These are phyloP conservation scores for Sarocladium strictum DNA, from an alignment of 2,329 filamentous ascomycete species.

Conservation along the genomic window DNA sequence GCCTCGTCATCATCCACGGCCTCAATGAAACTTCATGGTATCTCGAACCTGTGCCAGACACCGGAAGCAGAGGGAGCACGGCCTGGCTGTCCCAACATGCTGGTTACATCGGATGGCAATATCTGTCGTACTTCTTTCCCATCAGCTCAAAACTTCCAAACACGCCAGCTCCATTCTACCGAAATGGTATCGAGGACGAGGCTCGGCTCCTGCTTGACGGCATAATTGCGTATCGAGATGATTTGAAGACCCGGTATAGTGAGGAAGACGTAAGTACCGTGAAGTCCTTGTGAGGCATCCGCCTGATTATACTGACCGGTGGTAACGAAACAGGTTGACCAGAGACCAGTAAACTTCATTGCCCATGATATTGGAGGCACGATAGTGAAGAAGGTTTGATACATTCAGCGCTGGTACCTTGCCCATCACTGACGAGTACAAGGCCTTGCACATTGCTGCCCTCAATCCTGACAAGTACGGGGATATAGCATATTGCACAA, in stretches of 20 bases:
- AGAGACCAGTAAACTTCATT: neutral
- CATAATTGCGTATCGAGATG: neutral
- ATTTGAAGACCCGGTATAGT: neutral
- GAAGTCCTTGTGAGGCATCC: neutral
- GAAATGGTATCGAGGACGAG: neutral
- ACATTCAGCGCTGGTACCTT: neutral
- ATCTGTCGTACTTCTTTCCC: neutral
- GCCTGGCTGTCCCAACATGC: constrained; percentile 1
- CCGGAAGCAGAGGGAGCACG: neutral
- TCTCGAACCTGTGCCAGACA: neutral
- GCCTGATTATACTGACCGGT: neutral
- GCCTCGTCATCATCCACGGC: neutral
- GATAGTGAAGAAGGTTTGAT: neutral
- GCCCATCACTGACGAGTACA: neutral
- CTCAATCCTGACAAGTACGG: constrained; percentile 4
- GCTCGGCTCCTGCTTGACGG: neutral
- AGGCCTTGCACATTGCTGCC: neutral
- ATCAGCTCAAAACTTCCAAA: neutral
- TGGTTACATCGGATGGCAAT: neutral
- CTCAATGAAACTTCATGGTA: neutral
- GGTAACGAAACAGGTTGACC: neutral
- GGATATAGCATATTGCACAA: neutral
- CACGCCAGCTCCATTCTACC: neutral
- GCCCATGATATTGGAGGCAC: constrained; percentile 4
- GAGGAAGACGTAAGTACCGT: neutral